Evolutionary conservation across 768 basidiomycete genomes (phyloP), one percentile per base, ranked within the genome.

Genomic region (Crucibulum laeve): DNA sequence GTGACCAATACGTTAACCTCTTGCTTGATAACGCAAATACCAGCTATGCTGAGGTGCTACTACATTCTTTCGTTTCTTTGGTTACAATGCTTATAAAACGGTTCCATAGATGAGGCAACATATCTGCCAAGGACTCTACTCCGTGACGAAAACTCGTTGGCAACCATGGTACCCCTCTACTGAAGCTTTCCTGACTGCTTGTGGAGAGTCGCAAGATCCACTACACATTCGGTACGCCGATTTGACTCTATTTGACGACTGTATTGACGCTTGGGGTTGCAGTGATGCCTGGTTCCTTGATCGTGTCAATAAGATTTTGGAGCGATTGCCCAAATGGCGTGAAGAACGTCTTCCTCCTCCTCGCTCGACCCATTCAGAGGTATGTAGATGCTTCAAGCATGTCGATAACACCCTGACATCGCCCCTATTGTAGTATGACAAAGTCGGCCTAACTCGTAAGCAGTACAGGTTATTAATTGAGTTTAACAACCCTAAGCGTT

Each of bases 361-460:
- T 1, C 77, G 89, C 45, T 89, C 89, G 45, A 84, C 77, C 48
- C 86, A 91, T 56, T 95, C 92, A 6, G 77, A 80, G 64, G 84
- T 76, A 54, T 32, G 65, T 59, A 28, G 19, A 25, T 15, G 14
- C 21, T 36, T 35, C 22, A 22, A 19, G 30, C 23, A 24, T 28
- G 11, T 33, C 37, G 18, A 18, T 23, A 46, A 38, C 21, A 32
- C 23, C n/a, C 24, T 38, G 32, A 30, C 28, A 17, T 43, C 38
- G 24, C n/a, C 24, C 21, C 36, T 34, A 37, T 38, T 47, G 17
- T 51, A 88, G 75, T 93, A 93, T 59, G 92, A 95, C 64, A 91
- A 89, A 68, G 80, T 90, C 48, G 89, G 88, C 2, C 65, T 90
- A 44, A 88, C 90, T n/a, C 67, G 89, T 91, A 64, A 59, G 79